phyloP scores from a whole-genome alignment of 2,329 filamentous ascomycete genomes.

The Alternaria sp. region DNA sequence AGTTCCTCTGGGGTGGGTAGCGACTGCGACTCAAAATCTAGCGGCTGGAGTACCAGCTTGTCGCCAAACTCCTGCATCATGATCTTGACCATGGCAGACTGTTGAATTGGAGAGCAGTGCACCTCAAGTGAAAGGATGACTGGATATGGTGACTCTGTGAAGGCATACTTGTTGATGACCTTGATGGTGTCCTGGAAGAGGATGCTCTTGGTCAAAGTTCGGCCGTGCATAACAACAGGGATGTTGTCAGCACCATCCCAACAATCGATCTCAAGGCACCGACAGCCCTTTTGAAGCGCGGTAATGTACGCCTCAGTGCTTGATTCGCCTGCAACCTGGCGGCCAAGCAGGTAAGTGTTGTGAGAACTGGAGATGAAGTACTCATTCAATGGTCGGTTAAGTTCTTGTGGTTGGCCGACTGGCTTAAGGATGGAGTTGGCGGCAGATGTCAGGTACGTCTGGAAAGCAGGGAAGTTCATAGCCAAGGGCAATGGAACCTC shows the following conservation, averaged over 20 bases:
- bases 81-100: slow-evolving; percentile 85
- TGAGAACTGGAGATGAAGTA: slow-evolving; percentile 99
- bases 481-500: slow-evolving; percentile 58
- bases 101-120: slow-evolving; percentile 85
- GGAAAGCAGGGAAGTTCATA: slow-evolving; percentile 82
- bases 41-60: slow-evolving; percentile 77
- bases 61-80: slow-evolving; percentile 85
- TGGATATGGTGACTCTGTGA: slow-evolving; percentile 84
- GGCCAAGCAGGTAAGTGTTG: slow-evolving; percentile 94
- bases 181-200: slow-evolving; percentile 91
- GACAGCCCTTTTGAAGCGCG: slow-evolving; percentile 85
- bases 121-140: slow-evolving; percentile 96
- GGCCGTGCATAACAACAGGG: slow-evolving; percentile 89
- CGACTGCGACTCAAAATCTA: slow-evolving; percentile 71
- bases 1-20: slow-evolving; percentile 88
- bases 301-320: slow-evolving; percentile 96
- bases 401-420: slow-evolving; percentile 66
- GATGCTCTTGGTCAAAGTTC: slow-evolving; percentile 86
- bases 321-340: slow-evolving; percentile 87
- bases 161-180: slow-evolving; percentile 94
- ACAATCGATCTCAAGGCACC: slow-evolving; percentile 96
- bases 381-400: slow-evolving; percentile 89
- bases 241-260: slow-evolving; percentile 92
- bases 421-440: slow-evolving; percentile 73
- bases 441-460: slow-evolving; percentile 58